Base-by-base conservation (phyloP, 768 basidiomycete species). In the Hygrocybe punicea region DNA sequence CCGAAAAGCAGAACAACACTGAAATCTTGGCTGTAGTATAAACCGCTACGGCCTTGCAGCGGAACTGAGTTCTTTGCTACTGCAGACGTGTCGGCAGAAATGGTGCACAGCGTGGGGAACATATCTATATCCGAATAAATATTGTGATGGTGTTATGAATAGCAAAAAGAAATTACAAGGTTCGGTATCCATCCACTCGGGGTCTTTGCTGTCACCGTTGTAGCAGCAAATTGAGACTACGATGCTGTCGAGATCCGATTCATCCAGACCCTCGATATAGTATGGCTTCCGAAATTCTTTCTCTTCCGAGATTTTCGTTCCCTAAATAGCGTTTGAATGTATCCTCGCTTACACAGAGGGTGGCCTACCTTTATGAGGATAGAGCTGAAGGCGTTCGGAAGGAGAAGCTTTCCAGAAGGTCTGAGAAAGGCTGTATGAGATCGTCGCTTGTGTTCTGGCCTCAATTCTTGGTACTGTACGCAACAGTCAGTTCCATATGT, bases 1-100 rank as follows among this genome's bases (percentile, higher is more conserved):
- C 77, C 78, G 44, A 75, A 76, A 56, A 65, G 68, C 48, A 79
- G 62, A 34, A 77, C 65, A 40, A 79, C 66, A 9, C 71, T 68
- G 53, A 70, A 76, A 10, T 67, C 60, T 10, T 60, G 10, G 9
- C 29, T 0, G 42, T 67, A 65, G 51, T 67, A 65, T 14, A 51
- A 16, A 17, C 45, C 45, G 4, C 16, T 29, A 29, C 29, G 4
- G 29, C 29, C 8, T 29, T 8, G 29, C 29, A 29, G 29, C 29
- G 29, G 4, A 29, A 29, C 29, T 29, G 29, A 29, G 29, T 4
- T 29, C 29, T 29, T 55, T 6, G 29, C 16, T 13, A 46, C 42
- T 13, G 19, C 13, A 16, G 54, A 55, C 2, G 44, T 55, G 35
- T 55, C 45, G 16, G 54, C 54, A 33, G 25, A n/a, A 8, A 55